Base-by-base conservation (phyloP, 306 rosid genomes). In the Cucumis melo region DNA sequence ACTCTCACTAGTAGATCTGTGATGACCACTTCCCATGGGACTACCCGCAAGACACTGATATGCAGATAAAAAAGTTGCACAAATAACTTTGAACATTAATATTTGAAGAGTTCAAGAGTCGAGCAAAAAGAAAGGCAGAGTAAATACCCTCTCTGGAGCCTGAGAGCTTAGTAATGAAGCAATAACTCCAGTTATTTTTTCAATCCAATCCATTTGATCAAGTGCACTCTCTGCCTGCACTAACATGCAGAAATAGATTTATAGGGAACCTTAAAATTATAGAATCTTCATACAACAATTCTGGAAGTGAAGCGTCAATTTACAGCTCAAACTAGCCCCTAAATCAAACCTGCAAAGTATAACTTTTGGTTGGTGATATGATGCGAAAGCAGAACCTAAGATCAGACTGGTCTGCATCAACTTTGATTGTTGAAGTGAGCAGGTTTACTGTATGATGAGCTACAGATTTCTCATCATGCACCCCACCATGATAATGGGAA, bases 141-240 rank as follows among this genome's bases (percentile, higher is more conserved):
- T 76, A 80, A 68, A 85, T 95, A 95, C 98, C 92, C 95, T 88
- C 81, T 92, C 99, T 78, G 99, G 98, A 84, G 87, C 86, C 86
- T 95, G 99, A 82, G 99, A 95, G 79, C 98, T 90, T 72, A 95
- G 92, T 85, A 95, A 85, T 41, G 99, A 95, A 73, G 99, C 98
- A 87, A 95, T 95, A 83, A 95, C 99, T 76, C 99, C 99, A 1
- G 99, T 95, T 83, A 95, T 95, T 89, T 95, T 95, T 83, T 95
- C 99, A 80, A 95, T 95, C 99, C 99, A 95, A 84, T 95, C 99
- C 98, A 92, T 92, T 89, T 95, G 99, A 83, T 95, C 99, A 78
- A 95, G 78, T 0, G 99, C 99, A 86, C 99, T 95, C 87, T 95
- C 99, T 89, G 99, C 99, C 99, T 95, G 98, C 93, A 89, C 88